A percentile compares a stretch with the other conserved stretches of the same genome.
Evolutionary conservation across 352 stramenopile species (phyloP).

Genomic region (Phytophthora cryptogea): DNA sequence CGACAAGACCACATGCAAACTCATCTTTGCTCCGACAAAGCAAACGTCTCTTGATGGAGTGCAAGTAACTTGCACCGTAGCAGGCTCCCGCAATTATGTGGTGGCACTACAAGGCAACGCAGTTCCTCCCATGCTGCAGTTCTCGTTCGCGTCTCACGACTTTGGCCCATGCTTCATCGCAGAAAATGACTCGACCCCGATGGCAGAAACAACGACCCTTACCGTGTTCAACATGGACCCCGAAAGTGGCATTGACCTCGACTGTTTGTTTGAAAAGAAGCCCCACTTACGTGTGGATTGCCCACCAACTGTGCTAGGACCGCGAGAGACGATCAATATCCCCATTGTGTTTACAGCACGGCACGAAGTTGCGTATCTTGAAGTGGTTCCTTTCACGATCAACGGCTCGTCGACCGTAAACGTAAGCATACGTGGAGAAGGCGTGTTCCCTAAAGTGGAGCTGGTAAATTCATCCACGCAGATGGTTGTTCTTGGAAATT

Average conservation of each 20-base stretch:
- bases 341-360: conserved; percentile 89
- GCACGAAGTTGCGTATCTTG: conserved; percentile 82
- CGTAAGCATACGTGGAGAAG: conserved; percentile 75
- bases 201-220: conserved; percentile 62
- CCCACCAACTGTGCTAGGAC: conserved; percentile 78
- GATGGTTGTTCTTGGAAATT: conserved; percentile 74
- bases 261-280: conserved; percentile 92
- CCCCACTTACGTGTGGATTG: conserved; percentile 85
- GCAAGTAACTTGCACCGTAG: conserved; percentile 83
- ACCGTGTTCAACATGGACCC: conserved; percentile 90
- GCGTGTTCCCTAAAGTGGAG: conserved; percentile 83
- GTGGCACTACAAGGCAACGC: conserved; percentile 76
- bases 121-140: conserved; percentile 85
- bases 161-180: conserved; percentile 93
- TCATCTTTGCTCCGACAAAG: conserved; percentile 80
- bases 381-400: conserved; percentile 90
- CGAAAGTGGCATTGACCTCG: conserved; percentile 78
- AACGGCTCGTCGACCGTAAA: conserved; percentile 87
- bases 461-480: conserved; percentile 89
- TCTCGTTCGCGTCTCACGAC: conserved; percentile 90
- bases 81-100: conserved; percentile 83
- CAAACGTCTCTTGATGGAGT: conserved; percentile 76
- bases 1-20: conserved; percentile 71
- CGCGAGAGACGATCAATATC: conserved; percentile 77
- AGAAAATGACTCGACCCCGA: conserved; percentile 61